These are phyloP conservation scores for Wickerhamiella occidentalis DNA, from an alignment of 805 yeast species.

Conservation along the genomic window DNA sequence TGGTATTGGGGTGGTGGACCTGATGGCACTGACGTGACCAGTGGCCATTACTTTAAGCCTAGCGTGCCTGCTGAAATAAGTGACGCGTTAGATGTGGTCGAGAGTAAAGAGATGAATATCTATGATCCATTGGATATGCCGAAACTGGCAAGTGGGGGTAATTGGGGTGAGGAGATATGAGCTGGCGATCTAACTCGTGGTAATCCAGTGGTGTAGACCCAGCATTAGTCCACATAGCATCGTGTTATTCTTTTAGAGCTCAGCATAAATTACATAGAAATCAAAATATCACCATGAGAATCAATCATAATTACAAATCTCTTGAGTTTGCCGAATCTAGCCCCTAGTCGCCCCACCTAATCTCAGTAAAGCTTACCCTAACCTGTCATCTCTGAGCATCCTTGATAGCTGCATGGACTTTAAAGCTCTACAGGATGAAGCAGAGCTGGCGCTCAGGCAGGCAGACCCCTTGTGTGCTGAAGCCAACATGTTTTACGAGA, in stretches of 20 bases:
- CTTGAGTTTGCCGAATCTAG: too few species aligned
- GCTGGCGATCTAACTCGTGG: too few species aligned
- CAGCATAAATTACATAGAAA: too few species aligned
- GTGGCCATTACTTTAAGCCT: constrained; percentile 19
- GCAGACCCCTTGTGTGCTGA: constrained; percentile 43
- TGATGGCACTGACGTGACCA: constrained; percentile 40
- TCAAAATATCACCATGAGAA: too few species aligned
- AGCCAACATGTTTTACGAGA: constrained; percentile 34
- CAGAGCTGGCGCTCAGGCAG: constrained; percentile 36
- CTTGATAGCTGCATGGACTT: constrained; percentile 33
- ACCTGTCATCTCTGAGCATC: not conserved
- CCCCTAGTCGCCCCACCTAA: too few species aligned
- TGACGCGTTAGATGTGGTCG: constrained; percentile 17
- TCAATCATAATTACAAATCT: too few species aligned
- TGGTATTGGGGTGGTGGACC: constrained; percentile 66
- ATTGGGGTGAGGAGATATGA: not conserved
- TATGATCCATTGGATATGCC: constrained; percentile 7
- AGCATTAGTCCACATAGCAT: too few species aligned
- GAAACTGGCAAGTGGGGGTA: not conserved
- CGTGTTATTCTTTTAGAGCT: too few species aligned
- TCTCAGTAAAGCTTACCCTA: too few species aligned
- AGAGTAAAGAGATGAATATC: constrained; percentile 2
- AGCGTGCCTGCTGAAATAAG: constrained; percentile 16
- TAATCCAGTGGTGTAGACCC: too few species aligned
- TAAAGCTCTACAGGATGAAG: constrained; percentile 36